A percentile compares a stretch with the other conserved stretches of the same genome.
Evolutionary conservation across 345 rosid species (phyloP).

Genomic region (Arabidopsis thaliana): DNA sequence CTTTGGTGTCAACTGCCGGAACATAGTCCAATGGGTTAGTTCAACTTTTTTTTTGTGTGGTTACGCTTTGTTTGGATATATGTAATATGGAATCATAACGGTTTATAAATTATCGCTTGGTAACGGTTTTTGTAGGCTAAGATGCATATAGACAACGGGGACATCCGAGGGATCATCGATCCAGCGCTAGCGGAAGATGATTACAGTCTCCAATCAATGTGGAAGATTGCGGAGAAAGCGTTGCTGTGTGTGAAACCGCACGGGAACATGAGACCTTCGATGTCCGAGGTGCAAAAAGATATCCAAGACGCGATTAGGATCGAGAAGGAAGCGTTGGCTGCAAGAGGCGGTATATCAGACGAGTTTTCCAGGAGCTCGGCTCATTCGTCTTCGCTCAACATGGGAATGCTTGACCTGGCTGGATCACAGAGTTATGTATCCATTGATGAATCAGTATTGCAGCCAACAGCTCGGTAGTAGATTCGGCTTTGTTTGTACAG

Average conservation of each 20-base stretch:
- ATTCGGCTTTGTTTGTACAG: constrained; percentile 37
- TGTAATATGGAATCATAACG: neutral
- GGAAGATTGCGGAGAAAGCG: constrained; percentile 99
- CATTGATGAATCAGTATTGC: constrained; percentile 63
- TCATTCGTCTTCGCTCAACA: constrained; percentile 73
- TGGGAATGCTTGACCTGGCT: constrained; percentile 55
- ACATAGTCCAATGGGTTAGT: constrained; percentile 98
- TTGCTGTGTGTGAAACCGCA: constrained; percentile 89
- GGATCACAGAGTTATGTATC: constrained; percentile 64
- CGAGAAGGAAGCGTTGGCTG: constrained; percentile 62
- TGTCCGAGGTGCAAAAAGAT: constrained; percentile 94
- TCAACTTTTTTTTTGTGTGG: neutral
- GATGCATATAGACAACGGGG: constrained; percentile 92
- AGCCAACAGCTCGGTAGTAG: constrained; percentile 73
- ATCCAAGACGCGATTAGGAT: constrained; percentile 86
- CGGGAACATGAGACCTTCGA: constrained; percentile 90
- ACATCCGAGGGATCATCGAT: constrained; percentile 90
- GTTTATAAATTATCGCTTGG: neutral
- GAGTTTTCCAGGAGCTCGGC: constrained; percentile 72
- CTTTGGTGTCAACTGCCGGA: constrained; percentile 91
- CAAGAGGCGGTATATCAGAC: constrained; percentile 74
- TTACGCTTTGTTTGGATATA: neutral
- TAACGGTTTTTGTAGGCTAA: constrained; percentile 62
- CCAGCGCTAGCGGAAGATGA: constrained; percentile 58
- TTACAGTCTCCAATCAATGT: constrained; percentile 92